Evolutionary conservation across 2,329 filamentous ascomycete species (phyloP), one percentile per base, ranked within the genome.

Genomic region (Catunica adiposa): DNA sequence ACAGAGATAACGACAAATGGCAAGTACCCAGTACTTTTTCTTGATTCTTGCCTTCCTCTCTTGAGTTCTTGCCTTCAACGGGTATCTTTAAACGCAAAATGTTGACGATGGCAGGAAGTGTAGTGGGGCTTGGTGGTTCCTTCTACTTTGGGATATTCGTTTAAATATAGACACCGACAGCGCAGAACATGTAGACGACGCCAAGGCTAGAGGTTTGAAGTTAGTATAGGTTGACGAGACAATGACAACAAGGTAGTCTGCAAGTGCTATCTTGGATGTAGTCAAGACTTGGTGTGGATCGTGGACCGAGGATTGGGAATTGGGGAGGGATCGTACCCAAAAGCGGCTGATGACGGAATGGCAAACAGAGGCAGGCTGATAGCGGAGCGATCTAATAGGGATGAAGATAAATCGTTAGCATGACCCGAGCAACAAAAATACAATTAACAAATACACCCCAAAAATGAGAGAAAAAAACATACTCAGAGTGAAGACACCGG

Each of bases 111-210:
- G 22, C 11, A 48, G 38, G 14, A 51, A 26, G 34, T 2, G 20
- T 25, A 29, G 51, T n/a, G n/a, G n/a, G 51, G 44, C n/a, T 48
- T 48, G 44, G 44, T 25, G 44, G 23, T 48, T 25, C 7, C 22
- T 48, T 48, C 44, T 25, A 9, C 44, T 25, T 48, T 25, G 8
- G 23, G 44, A 5, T 15, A 48, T 25, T 34, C 26, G 44, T 23
- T 56, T 61, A 98, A 69, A 98, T 88, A 82, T 98, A 97, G 66
- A 98, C 92, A 68, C 92, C 92, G 67, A 92, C 92, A 59, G 89
- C 92, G 71, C 92, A 98, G 72, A 98, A 97, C 84, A 96, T 95
- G 72, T 92, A 96, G 48, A 98, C 89, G 53, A 90, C 84, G 63
- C 92, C 92, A 69, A 95, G 86, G 53, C 90, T 96, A 65, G 22